Base-by-base conservation (phyloP, 1,139 yeast species). In the Pichia sp. region DNA sequence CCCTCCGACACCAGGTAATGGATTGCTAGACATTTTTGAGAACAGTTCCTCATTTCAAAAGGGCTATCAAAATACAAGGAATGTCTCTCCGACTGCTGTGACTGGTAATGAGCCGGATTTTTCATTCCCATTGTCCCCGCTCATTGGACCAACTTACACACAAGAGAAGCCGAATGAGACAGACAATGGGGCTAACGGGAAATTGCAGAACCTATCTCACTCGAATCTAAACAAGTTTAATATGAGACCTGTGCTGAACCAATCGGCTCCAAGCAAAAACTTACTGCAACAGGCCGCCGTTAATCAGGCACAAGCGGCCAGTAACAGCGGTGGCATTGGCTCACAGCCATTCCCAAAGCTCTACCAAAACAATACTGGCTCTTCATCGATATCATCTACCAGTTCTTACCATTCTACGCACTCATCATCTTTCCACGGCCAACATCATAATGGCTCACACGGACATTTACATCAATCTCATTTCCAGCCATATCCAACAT, bases 51-150 rank as follows among this genome's bases (percentile, higher is more conserved):
- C 34, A 11, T 22, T 29, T 8, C 37, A 16, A 6, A 24, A 30
- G n/a, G 17, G 31, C 7, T 28, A 34, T 25, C 14, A 33, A 24
- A 29, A 26, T 16, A 27, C 11, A 14, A 24, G 17, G 10, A 22
- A 16, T 19, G 22, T 23, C 25, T n/a, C n/a, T n/a, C n/a, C 15
- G 29, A 26, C 22, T 14, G n/a, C 12, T 19, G 16, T 30, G 14
- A 16, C 12, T 18, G 15, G 19, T 14, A 42, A 41, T 34, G 52
- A 48, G 6, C 53, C 56, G 5, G 58, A 52, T 35, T 46, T 53
- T 22, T 61, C 67, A 59, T 72, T 71, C 46, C 78, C 78, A 3
- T 57, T 72, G 22, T 71, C 69, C 39, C 76, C 77, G 1, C 56
- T 72, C 37, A 69, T 72, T 29, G 77, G 77, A 3, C 61, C 63